A percentile compares a stretch with the other conserved stretches of the same genome.
phyloP scores from a whole-genome alignment of 1,284 basidiomycete genomes.

The Apiotrichum porosum region DNA sequence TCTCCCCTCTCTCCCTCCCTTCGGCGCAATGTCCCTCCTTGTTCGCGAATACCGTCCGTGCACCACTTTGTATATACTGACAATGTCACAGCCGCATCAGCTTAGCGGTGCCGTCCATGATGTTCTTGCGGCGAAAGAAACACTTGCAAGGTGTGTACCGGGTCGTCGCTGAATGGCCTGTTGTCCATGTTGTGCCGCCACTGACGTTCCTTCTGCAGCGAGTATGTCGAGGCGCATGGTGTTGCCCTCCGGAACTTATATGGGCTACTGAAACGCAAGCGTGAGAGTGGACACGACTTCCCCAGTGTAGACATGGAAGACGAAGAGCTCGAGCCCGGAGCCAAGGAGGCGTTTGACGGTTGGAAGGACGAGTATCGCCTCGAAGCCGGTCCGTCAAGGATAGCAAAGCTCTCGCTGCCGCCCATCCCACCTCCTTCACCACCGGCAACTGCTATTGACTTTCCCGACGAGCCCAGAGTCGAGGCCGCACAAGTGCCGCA shows the following conservation, averaged over 20 bases:
- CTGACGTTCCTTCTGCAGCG: conserved; percentile 14
- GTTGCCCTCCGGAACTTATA: conserved; percentile 28
- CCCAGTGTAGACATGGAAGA: conserved; percentile 16
- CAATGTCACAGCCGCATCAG: conserved; percentile 13
- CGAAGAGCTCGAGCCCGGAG: conserved; percentile 14
- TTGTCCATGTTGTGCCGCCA: background rate
- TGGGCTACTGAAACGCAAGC: conserved; percentile 26
- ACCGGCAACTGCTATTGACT: conserved; percentile 27
- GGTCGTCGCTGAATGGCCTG: background rate
- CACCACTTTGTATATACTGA: background rate
- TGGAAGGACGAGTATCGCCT: conserved; percentile 34
- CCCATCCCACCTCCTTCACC: conserved; percentile 30
- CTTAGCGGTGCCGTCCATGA: conserved; percentile 31
- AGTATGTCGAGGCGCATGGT: conserved; percentile 28
- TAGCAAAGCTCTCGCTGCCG: conserved; percentile 26
- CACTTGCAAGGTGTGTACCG: conserved; percentile 20
- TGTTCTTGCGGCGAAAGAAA: conserved; percentile 21
- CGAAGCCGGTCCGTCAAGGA: conserved; percentile 29
- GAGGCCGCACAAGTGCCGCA: background rate
- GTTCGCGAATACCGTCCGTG: background rate
- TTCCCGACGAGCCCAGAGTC: conserved; percentile 32
- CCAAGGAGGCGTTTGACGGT: conserved; percentile 22
- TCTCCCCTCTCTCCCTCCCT: background rate
- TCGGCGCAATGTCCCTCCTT: background rate
- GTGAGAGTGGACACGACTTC: conserved; percentile 19